These are phyloP conservation scores for Salix koriyanagi DNA, from an alignment of 345 rosid genomes.

Conservation along the genomic window DNA sequence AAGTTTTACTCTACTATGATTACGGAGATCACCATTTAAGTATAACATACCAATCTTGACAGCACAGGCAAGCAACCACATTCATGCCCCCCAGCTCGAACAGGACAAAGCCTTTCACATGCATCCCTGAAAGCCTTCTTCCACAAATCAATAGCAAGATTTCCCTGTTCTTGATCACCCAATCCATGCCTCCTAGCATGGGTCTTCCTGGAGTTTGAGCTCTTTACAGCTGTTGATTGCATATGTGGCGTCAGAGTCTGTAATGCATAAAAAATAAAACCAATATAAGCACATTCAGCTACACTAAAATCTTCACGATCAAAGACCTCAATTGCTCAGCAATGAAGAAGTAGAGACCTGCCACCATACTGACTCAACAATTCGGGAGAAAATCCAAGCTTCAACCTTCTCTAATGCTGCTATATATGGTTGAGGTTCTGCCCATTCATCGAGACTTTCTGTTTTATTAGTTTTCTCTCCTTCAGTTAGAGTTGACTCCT, in stretches of 20 bases:
- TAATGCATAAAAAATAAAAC: slow-evolving; percentile 9
- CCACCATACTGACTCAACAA: slow-evolving; percentile 94
- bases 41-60: slow-evolving; percentile 60
- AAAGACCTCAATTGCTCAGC: neutral
- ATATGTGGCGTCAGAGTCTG: slow-evolving; percentile 88
- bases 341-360: slow-evolving; percentile 49
- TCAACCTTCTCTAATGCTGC: slow-evolving; percentile 77
- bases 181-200: slow-evolving; percentile 47
- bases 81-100: slow-evolving; percentile 74
- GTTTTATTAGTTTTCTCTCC: slow-evolving; percentile 7
- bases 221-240: slow-evolving; percentile 66
- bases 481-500: slow-evolving; percentile 9
- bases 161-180: slow-evolving; percentile 60
- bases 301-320: neutral
- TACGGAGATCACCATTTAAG: neutral
- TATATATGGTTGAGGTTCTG: slow-evolving; percentile 49
- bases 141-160: slow-evolving; percentile 77
- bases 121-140: slow-evolving; percentile 86
- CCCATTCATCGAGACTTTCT: slow-evolving; percentile 51
- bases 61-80: slow-evolving; percentile 86
- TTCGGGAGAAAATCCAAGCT: slow-evolving; percentile 81
- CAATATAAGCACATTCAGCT: neutral
- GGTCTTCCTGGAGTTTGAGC: slow-evolving; percentile 52
- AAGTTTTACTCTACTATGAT: neutral
- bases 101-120: slow-evolving; percentile 86